A percentile compares a stretch with the other conserved stretches of the same genome.
These are phyloP conservation scores for Penicillium cinerascens DNA, from an alignment of 495 filamentous ascomycete genomes.

Conservation along the genomic window DNA sequence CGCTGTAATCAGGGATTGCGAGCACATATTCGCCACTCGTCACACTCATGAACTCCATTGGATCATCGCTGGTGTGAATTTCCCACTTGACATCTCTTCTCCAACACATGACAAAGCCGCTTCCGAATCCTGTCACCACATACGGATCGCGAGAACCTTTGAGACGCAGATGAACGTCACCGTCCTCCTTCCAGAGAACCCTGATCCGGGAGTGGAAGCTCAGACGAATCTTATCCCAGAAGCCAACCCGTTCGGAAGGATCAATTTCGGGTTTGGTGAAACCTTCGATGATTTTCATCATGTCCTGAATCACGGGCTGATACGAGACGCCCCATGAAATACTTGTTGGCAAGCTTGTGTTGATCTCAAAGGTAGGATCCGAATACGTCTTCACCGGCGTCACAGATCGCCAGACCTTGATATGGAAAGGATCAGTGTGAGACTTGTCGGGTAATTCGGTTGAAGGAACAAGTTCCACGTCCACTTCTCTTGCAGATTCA, in stretches of 20 bases:
- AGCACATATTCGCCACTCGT: slow-evolving; percentile 92
- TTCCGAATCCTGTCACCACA: slow-evolving; percentile 84
- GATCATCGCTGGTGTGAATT: slow-evolving; percentile 76
- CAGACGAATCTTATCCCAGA: slow-evolving; percentile 98
- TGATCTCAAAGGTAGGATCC: slow-evolving; percentile 84
- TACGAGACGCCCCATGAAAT: slow-evolving; percentile 98
- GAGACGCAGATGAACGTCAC: slow-evolving; percentile 89
- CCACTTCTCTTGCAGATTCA: slow-evolving; percentile 73
- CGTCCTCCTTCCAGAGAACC: slow-evolving; percentile 89
- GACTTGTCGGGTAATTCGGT: slow-evolving; percentile 45
- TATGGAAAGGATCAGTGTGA: slow-evolving; percentile 55
- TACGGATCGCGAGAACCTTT: slow-evolving; percentile 95
- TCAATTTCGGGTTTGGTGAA: slow-evolving; percentile 96
- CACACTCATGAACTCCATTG: slow-evolving; percentile 90
- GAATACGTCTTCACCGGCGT: slow-evolving; percentile 97
- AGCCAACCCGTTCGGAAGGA: slow-evolving; percentile 87
- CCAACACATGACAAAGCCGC: slow-evolving; percentile 97
- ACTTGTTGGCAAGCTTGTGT: slow-evolving; percentile 83
- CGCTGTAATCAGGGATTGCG: slow-evolving; percentile 88
- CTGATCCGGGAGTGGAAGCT: slow-evolving; percentile 90
- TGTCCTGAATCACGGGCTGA: slow-evolving; percentile 97
- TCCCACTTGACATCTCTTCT: slow-evolving; percentile 86
- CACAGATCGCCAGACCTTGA: slow-evolving; percentile 88
- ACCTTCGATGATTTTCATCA: slow-evolving; percentile 99
- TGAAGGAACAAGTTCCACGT: slow-evolving; percentile 81